These are phyloP conservation scores for Myriosclerotinia scirpicola DNA, from an alignment of 2,329 filamentous ascomycete species.

Conservation along the genomic window DNA sequence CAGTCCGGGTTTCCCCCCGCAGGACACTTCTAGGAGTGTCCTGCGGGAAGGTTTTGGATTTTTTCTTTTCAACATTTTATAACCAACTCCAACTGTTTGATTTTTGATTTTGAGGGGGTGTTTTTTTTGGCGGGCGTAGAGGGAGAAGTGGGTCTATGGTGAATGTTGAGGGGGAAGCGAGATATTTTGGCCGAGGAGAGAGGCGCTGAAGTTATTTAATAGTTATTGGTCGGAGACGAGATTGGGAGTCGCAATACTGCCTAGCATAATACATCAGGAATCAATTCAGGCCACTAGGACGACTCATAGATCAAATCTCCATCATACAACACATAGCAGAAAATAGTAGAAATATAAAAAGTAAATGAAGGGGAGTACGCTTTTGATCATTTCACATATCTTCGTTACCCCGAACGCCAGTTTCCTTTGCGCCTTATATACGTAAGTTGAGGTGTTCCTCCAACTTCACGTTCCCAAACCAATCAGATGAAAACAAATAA, in stretches of 20 bases:
- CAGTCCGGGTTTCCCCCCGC: neutral
- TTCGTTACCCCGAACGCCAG: slow-evolving; percentile 16
- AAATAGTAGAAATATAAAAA: neutral
- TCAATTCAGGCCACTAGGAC: neutral
- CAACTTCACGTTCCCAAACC: neutral
- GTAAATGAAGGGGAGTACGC: slow-evolving; percentile 6
- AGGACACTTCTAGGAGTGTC: neutral
- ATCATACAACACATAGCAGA: neutral
- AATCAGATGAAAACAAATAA: neutral
- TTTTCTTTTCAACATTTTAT: neutral
- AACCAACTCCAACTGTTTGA: no score
- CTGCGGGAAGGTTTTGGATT: neutral
- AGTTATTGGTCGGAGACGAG: neutral
- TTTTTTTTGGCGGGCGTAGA: neutral
- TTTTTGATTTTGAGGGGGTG: neutral
- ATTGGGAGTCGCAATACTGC: neutral
- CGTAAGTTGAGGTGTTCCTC: slow-evolving; percentile 9
- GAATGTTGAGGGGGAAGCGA: neutral
- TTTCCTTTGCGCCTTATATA: slow-evolving; percentile 13
- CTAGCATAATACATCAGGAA: neutral
- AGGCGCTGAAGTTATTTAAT: neutral
- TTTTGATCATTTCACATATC: slow-evolving; percentile 19
- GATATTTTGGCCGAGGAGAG: neutral
- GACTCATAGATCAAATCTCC: neutral
- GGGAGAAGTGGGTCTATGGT: neutral